phyloP scores from a whole-genome alignment of 129 eudicot species.

The Centella asiatica region DNA sequence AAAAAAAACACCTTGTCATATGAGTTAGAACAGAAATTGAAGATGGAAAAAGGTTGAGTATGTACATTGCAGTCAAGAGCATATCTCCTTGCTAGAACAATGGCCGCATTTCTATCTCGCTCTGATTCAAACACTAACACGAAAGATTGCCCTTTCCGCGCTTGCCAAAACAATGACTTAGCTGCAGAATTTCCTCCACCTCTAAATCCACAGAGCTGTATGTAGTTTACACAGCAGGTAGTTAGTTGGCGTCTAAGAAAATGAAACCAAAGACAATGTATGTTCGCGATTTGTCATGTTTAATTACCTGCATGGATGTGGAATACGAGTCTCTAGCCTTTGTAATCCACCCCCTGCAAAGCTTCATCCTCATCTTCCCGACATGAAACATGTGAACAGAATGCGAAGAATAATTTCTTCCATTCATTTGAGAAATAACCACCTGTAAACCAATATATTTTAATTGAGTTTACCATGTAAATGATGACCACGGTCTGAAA shows the following conservation, averaged over 20 bases:
- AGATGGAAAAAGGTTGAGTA: constrained; percentile 10
- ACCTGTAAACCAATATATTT: constrained; percentile 43
- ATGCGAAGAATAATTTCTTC: constrained; percentile 80
- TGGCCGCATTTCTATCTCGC: constrained; percentile 75
- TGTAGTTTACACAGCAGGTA: background rate
- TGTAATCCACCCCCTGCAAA: constrained; percentile 90
- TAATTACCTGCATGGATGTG: constrained; percentile 93
- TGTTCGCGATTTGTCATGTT: no score
- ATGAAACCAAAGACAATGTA: background rate
- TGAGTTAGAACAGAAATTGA: no score
- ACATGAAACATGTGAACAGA: constrained; percentile 72
- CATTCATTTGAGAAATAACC: constrained; percentile 90
- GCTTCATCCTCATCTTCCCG: constrained; percentile 84
- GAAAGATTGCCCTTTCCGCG: constrained; percentile 81
- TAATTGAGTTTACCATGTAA: background rate
- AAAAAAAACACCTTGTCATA: background rate
- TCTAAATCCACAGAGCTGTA: constrained; percentile 91
- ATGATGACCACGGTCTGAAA: background rate
- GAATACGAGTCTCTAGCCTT: constrained; percentile 89
- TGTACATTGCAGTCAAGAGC: constrained; percentile 85
- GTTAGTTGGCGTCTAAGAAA: background rate
- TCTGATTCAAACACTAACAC: constrained; percentile 82
- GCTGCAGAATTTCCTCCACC: constrained; percentile 93
- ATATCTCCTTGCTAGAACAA: constrained; percentile 67
- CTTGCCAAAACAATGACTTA: constrained; percentile 92